phyloP scores from a whole-genome alignment of 768 basidiomycete species.

The Calocybe gangraenosa region DNA sequence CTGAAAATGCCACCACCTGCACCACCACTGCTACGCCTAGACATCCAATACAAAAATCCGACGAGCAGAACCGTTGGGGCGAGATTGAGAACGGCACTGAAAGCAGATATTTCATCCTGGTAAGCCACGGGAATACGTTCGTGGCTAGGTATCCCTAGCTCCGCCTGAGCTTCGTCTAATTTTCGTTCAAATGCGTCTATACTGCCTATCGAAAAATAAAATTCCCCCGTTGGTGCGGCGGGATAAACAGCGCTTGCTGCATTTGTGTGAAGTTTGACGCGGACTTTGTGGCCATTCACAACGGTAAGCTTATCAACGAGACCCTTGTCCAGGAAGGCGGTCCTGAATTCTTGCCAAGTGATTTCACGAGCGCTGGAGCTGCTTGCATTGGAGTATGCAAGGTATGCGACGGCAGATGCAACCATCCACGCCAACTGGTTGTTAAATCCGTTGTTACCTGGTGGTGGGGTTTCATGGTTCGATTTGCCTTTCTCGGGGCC shows the following conservation, averaged over 20 bases:
- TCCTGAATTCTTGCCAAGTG: slow-evolving; percentile 99
- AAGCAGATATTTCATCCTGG: slow-evolving; percentile 87
- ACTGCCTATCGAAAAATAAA: slow-evolving; percentile 96
- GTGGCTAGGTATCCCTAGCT: slow-evolving; percentile 86
- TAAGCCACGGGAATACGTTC: slow-evolving; percentile 98
- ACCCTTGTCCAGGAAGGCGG: slow-evolving; percentile 94
- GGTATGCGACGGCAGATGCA: slow-evolving; percentile 55
- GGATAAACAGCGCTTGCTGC: slow-evolving; percentile 79
- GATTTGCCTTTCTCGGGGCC: slow-evolving; percentile 32
- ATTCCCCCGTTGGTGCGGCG: slow-evolving; percentile 54
- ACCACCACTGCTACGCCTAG: slow-evolving; percentile 61
- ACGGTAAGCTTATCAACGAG: slow-evolving; percentile 92
- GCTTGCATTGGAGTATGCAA: slow-evolving; percentile 59
- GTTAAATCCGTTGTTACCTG: slow-evolving; percentile 55
- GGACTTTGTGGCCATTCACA: slow-evolving; percentile 85
- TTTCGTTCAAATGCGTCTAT: slow-evolving; percentile 95
- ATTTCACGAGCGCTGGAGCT: slow-evolving; percentile 75
- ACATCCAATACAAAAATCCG: slow-evolving; percentile 88
- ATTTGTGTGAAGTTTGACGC: slow-evolving; percentile 90
- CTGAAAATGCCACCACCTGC: slow-evolving; percentile 90
- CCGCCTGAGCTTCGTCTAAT: slow-evolving; percentile 88
- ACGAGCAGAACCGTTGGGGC: slow-evolving; percentile 93
- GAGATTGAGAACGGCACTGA: slow-evolving; percentile 81
- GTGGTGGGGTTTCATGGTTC: slow-evolving; percentile 41
- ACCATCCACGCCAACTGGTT: slow-evolving; percentile 48